Evolutionary conservation across 169 alveolate genomes (phyloP), one percentile per base, ranked within the genome.

Genomic region (Miamiensis avidus): DNA sequence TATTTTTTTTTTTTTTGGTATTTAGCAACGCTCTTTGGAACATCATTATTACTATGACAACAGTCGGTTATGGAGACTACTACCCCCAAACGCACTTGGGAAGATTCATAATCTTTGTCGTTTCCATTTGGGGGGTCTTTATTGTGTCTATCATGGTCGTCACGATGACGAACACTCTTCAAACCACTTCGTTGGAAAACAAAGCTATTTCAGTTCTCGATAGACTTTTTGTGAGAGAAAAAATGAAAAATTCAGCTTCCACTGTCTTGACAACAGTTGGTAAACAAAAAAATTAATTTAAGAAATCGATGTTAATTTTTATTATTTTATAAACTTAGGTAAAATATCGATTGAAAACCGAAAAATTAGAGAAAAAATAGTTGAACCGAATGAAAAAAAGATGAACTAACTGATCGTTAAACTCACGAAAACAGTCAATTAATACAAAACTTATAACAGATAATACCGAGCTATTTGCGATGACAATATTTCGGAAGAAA

Each of bases 31-130:
- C 94, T 69, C n/a, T 92, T 78, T 93, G 97, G 96, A 89, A 89
- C 84, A 89, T 89, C 1, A 84, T 92, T 28, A 88, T 91, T 30
- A 93, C 97, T 0, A 89, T 93, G 93, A 94, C 95, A 26, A 93
- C 97, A 25, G 96, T 93, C 1, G 98, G 98, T 20, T 95, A 91
- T 90, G 98, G 98, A 30, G 98, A 95, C 86, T 84, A 85, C 30
- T 95, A 76, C 78, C 94, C 97, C 27, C 82, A 81, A 75, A 92
- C 95, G 29, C 86, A 89, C 28, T 86, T 92, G 78, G 97, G 95
- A 29, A 87, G 96, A 84, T 33, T 95, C 49, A 82, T 93, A 6
- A 96, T 95, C 29, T 88, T 92, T 65, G 26, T 92, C 0, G 93
- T 93, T 32, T 94, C 97, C 65, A 82, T 94, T 20, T 88, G 94